Percentiles rank a stretch among this genome's conserved stretches.
Conservation (phyloP, 2,329 filamentous ascomycete species). For the Colletotrichum paranaense region DNA sequence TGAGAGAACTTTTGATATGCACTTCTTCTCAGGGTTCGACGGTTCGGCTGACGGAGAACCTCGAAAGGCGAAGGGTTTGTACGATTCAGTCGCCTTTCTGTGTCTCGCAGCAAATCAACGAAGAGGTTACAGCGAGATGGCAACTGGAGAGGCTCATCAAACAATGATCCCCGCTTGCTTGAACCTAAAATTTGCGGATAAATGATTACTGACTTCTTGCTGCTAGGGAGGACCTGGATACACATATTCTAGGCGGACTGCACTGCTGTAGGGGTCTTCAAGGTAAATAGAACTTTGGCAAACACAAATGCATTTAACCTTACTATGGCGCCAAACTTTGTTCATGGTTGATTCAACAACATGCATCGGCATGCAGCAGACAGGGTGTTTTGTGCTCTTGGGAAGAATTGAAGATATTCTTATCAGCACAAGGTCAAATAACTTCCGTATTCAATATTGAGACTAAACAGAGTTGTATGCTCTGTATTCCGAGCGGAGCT, state of each 20-base stretch:
- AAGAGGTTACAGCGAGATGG: background rate
- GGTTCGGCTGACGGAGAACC: background rate
- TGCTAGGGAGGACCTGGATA: background rate
- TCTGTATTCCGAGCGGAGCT: background rate
- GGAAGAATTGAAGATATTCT: too few relatives aligned
- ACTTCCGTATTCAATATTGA: background rate
- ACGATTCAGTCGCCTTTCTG: background rate
- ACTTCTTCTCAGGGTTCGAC: background rate
- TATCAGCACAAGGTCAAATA: background rate
- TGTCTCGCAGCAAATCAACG: too few relatives aligned
- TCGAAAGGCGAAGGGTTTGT: too few relatives aligned
- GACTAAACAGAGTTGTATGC: background rate
- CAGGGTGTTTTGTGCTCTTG: background rate
- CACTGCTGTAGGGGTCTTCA: too few relatives aligned
- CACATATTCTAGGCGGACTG: too few relatives aligned
- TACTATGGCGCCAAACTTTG: background rate
- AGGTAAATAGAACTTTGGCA: background rate
- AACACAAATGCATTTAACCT: background rate
- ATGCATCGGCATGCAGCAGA: background rate
- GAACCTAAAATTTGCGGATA: background rate
- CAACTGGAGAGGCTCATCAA: background rate
- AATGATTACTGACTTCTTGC: background rate
- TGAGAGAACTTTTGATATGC: conserved; percentile 21
- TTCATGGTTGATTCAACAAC: background rate
- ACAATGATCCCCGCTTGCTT: background rate